Conservation (phyloP, 2,329 filamentous ascomycete species). For the Knufia fluminis region DNA sequence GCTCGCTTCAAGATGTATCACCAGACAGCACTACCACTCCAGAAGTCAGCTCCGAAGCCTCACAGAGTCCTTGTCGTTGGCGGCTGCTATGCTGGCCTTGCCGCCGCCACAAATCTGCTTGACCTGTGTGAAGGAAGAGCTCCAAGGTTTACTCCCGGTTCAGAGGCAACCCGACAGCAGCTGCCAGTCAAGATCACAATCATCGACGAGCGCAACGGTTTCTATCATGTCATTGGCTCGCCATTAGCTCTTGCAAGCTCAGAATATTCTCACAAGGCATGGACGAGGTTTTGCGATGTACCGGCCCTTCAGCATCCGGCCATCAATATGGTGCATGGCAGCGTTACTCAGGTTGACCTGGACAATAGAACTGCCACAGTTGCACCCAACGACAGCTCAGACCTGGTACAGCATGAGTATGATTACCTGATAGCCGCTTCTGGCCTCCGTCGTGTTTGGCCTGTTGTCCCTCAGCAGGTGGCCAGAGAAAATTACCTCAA, state of each 20-base stretch:
- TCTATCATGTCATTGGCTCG: constrained; percentile 67
- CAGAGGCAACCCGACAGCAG: constrained; percentile 28
- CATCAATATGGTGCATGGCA: constrained; percentile 58
- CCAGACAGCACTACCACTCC: not conserved
- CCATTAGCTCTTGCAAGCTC: constrained; percentile 60
- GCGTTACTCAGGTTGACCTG: constrained; percentile 51
- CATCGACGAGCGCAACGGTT: constrained; percentile 74
- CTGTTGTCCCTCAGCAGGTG: constrained; percentile 60
- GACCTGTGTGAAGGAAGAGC: constrained; percentile 52
- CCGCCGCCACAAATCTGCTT: constrained; percentile 56
- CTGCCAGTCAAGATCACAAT: constrained; percentile 61
- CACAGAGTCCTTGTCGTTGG: constrained; percentile 56
- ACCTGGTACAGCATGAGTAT: constrained; percentile 40
- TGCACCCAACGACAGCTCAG: constrained; percentile 40
- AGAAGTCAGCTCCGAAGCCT: not conserved
- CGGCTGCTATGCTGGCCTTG: constrained; percentile 63
- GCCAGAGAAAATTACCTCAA: constrained; percentile 53
- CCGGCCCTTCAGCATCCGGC: constrained; percentile 55
- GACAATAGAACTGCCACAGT: constrained; percentile 51
- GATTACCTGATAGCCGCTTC: constrained; percentile 69
- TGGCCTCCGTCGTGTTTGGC: constrained; percentile 60
- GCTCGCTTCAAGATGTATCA: too few relatives aligned
- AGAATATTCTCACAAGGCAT: constrained; percentile 56
- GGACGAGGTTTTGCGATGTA: constrained; percentile 60
- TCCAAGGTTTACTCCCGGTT: constrained; percentile 36